These are phyloP conservation scores for Aspergillus cejpii DNA, from an alignment of 2,329 filamentous ascomycete genomes.

Conservation along the genomic window DNA sequence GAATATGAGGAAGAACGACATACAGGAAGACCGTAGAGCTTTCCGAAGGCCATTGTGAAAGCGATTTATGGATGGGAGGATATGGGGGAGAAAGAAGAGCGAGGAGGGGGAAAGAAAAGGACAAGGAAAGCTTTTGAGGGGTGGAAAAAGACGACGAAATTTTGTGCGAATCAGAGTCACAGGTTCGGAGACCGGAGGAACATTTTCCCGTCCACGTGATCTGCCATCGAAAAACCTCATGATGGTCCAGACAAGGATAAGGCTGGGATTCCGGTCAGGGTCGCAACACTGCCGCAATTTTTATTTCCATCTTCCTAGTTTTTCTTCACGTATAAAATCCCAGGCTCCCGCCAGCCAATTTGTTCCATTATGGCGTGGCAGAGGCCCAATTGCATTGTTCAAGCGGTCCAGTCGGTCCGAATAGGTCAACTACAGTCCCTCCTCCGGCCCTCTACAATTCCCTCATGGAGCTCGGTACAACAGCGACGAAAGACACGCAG, in stretches of 20 bases:
- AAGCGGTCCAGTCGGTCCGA: constrained; percentile 31
- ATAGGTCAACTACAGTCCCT: constrained; percentile 34
- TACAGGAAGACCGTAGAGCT: constrained; percentile 86
- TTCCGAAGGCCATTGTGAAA: constrained; percentile 87
- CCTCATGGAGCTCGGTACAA: constrained; percentile 9
- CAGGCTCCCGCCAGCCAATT: constrained; percentile 12
- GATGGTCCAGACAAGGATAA: constrained; percentile 5
- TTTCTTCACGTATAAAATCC: not conserved
- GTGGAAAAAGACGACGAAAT: constrained; percentile 15
- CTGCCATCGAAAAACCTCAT: constrained; percentile 22
- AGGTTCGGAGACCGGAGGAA: constrained; percentile 21
- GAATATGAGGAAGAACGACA: constrained; percentile 22
- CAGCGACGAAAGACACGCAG: constrained; percentile 19
- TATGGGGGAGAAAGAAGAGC: constrained; percentile 12
- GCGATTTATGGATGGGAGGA: constrained; percentile 14
- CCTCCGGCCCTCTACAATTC: constrained; percentile 35
- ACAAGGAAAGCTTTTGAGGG: constrained; percentile 16
- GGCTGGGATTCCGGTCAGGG: not conserved
- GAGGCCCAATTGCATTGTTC: constrained; percentile 31
- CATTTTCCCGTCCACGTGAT: constrained; percentile 23
- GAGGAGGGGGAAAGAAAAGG: constrained; percentile 14
- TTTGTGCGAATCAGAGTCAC: constrained; percentile 26
- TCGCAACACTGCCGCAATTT: not conserved
- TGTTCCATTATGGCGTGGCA: constrained; percentile 33
- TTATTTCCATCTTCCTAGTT: not conserved